Evolutionary conservation across 192 early-diverging fungal species (phyloP), one percentile per base, ranked within the genome.

Genomic region (Cladochytrium replicatum): DNA sequence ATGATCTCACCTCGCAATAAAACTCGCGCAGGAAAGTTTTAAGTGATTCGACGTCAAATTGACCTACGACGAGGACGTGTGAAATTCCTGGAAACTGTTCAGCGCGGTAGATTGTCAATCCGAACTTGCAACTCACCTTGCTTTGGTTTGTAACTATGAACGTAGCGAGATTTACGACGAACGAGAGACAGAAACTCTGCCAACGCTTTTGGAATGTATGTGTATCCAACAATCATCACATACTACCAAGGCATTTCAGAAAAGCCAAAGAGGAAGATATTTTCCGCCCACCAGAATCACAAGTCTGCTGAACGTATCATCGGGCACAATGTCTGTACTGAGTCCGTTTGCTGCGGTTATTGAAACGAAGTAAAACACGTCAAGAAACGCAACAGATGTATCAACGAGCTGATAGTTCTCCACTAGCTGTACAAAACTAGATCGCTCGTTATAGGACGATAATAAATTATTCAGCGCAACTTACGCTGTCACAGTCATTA

Each of bases 21-120:
- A 87, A 85, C 64, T 87, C 85, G 39, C 81, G 71, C 50, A 87
- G 53, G 25, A 87, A 87, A 61, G 81, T 82, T 7, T 74, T 64
- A 37, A 86, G 48, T 30, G 67, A 52, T 7, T 34, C 48, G 15
- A 63, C 29, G 51, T 83, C 77, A 28, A 83, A 64, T 37, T 74
- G 72, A 25, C 85, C 85, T 21, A 82, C 68, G 19, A 85, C 63
- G 9, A 87, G 60, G 9, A 86, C 75, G 48, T 87, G 83, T 24
- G 59, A 50, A 45, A 69, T 63, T 1, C 63, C 40, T 30, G 68
- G 66, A 9, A 63, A n/a, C n/a, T n/a, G n/a, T n/a, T n/a, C n/a
- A n/a, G n/a, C n/a, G n/a, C n/a, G n/a, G n/a, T n/a, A n/a, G n/a
- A n/a, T n/a, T n/a, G n/a, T n/a, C n/a, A n/a, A n/a, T n/a, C n/a